Evolutionary conservation across 2,329 filamentous ascomycete genomes (phyloP).

Genomic region (Botryosphaeria dothidea): DNA sequence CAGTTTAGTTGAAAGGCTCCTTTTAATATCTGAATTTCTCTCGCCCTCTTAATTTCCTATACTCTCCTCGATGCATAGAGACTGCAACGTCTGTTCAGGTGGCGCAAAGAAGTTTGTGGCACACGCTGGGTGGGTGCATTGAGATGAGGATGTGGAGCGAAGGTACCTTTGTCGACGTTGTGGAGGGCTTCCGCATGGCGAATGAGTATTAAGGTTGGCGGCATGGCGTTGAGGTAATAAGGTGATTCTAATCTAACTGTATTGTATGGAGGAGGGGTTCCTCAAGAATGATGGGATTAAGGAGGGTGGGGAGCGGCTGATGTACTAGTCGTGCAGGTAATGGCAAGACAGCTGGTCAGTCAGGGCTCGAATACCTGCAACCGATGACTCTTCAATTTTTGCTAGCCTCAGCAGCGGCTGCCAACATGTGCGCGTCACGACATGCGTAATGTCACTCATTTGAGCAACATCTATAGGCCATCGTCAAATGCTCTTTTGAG

Average conservation of each 20-base stretch:
- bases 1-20: not conserved
- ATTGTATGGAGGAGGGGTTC: not conserved
- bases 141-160: not conserved
- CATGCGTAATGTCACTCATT: not conserved
- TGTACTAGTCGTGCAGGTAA: not conserved
- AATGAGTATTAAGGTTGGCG: constrained; percentile 48
- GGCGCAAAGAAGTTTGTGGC: not conserved
- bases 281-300: not conserved
- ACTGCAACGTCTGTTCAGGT: too few relatives aligned
- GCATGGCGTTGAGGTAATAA: constrained; percentile 30
- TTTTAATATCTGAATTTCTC: not conserved
- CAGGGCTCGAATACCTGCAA: not conserved
- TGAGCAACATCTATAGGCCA: not conserved
- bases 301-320: not conserved
- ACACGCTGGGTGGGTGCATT: not conserved
- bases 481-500: not conserved
- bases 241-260: not conserved
- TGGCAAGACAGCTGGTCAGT: not conserved
- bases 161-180: constrained; percentile 38
- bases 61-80: too few relatives aligned
- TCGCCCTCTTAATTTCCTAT: not conserved
- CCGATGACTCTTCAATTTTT: not conserved
- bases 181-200: constrained; percentile 49
- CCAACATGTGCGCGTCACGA: not conserved
- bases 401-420: not conserved